Evolutionary conservation across 441 rosid species (phyloP).

Genomic region (Populus hybrid): DNA sequence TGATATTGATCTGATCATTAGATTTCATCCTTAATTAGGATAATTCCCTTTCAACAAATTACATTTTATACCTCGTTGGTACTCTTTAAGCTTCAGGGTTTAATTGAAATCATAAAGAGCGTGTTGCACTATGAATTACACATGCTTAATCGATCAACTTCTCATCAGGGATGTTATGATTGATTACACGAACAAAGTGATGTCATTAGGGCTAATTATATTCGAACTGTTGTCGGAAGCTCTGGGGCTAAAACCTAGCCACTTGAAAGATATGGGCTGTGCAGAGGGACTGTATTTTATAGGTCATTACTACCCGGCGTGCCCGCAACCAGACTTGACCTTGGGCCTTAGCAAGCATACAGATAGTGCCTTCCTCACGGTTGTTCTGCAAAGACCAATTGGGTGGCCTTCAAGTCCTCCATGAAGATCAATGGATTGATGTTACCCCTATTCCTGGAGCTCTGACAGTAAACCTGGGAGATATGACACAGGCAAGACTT

Average conservation of each 20-base stretch:
- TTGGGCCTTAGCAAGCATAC: background rate
- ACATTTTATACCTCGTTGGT: no score
- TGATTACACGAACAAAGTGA: background rate
- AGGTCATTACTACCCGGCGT: constrained; percentile 23
- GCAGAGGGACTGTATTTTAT: constrained; percentile 19
- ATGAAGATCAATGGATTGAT: background rate
- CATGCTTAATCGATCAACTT: no score
- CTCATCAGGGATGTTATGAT: background rate
- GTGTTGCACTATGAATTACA: no score
- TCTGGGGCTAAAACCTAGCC: background rate
- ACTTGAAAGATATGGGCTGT: constrained; percentile 25
- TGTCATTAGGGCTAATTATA: background rate
- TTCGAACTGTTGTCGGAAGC: background rate
- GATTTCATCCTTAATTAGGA: no score
- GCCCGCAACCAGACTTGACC: background rate
- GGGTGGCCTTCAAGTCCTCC: background rate
- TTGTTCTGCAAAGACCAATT: background rate
- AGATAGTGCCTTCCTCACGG: background rate
- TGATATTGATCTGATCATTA: no score
- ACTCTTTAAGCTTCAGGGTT: no score
- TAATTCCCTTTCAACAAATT: no score
- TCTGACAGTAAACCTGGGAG: background rate
- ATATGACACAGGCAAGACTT: background rate
- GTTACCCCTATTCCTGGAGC: background rate
- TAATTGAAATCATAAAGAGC: no score